A percentile compares a stretch with the other conserved stretches of the same genome.
Evolutionary conservation across 371 early-diverging fungal species (phyloP).

Genomic region (Rhizopus sp.): DNA sequence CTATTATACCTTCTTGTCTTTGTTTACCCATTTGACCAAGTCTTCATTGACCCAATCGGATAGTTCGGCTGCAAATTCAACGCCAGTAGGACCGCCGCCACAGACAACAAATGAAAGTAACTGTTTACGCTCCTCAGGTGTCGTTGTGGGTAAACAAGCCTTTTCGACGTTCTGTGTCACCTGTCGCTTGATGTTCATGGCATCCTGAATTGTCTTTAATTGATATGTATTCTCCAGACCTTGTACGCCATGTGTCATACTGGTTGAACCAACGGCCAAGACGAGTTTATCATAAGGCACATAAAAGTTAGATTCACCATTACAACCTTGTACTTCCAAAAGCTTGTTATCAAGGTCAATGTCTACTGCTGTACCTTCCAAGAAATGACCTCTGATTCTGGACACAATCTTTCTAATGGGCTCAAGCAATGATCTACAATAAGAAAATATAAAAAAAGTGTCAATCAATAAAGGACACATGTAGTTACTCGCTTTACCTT

Average conservation of each 20-base stretch:
- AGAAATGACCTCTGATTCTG: constrained; percentile 48
- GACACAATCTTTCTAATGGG: constrained; percentile 69
- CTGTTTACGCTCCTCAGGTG: constrained; percentile 73
- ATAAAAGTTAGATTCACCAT: constrained; percentile 46
- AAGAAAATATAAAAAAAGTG: neutral
- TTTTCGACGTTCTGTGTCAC: constrained; percentile 82
- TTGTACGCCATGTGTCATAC: constrained; percentile 78
- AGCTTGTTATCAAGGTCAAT: constrained; percentile 69
- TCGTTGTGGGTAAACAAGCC: constrained; percentile 76
- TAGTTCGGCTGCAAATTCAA: constrained; percentile 84
- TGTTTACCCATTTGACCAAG: constrained; percentile 61
- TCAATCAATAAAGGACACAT: no score
- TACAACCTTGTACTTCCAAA: constrained; percentile 48
- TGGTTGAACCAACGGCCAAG: constrained; percentile 80
- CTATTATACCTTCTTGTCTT: neutral
- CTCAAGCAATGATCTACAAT: constrained; percentile 65
- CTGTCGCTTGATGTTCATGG: constrained; percentile 66
- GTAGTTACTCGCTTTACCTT: constrained; percentile 37
- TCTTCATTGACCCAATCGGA: constrained; percentile 87
- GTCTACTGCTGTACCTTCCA: constrained; percentile 67
- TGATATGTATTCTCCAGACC: constrained; percentile 75
- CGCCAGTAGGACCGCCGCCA: constrained; percentile 83
- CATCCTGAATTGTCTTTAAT: constrained; percentile 76
- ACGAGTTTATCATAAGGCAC: constrained; percentile 80
- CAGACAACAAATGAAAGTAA: constrained; percentile 85